phyloP scores from a whole-genome alignment of 2,329 filamentous ascomycete genomes.

The Claviceps sp. region DNA sequence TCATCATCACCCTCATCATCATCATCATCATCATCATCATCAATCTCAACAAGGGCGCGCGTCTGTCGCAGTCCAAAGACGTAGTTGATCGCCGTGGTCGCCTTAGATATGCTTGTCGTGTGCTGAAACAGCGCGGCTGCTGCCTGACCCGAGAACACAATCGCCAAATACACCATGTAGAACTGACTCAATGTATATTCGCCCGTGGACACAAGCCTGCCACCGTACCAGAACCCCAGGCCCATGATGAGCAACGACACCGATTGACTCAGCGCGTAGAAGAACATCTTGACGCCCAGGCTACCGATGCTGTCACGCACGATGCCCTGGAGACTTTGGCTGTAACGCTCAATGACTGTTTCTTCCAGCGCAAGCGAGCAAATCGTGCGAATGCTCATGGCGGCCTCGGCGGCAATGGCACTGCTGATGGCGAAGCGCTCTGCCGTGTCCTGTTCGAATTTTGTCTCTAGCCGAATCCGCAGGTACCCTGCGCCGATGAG shows the following conservation, averaged over 20 bases:
- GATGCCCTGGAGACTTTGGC: conserved; percentile 17
- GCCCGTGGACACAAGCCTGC: conserved; percentile 25
- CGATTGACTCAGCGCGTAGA: conserved; percentile 27
- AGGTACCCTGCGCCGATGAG: conserved; percentile 32
- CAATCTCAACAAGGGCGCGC: conserved; percentile 18
- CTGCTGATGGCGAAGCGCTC: conserved; percentile 33
- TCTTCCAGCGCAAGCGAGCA: conserved; percentile 33
- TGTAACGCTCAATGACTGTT: conserved; percentile 25
- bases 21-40: conserved; percentile 10
- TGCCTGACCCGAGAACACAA: conserved; percentile 32
- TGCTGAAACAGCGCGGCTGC: conserved; percentile 28
- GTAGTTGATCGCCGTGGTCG: conserved; percentile 33
- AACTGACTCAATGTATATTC: conserved; percentile 34
- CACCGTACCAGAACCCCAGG: conserved; percentile 28
- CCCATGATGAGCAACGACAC: conserved; percentile 25
- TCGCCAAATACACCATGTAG: conserved; percentile 38
- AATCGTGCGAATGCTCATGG: conserved; percentile 34
- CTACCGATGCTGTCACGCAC: conserved; percentile 16
- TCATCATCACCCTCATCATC: not conserved
- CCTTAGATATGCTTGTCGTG: conserved; percentile 38
- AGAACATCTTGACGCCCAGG: conserved; percentile 26
- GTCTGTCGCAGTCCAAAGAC: conserved; percentile 27
- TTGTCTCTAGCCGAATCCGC: conserved; percentile 34
- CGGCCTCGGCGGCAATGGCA: conserved; percentile 34
- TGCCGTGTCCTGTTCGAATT: conserved; percentile 30